A percentile compares a stretch with the other conserved stretches of the same genome.
These are phyloP conservation scores for Talaromyces sp. DNA, from an alignment of 2,329 filamentous ascomycete genomes.

Conservation along the genomic window DNA sequence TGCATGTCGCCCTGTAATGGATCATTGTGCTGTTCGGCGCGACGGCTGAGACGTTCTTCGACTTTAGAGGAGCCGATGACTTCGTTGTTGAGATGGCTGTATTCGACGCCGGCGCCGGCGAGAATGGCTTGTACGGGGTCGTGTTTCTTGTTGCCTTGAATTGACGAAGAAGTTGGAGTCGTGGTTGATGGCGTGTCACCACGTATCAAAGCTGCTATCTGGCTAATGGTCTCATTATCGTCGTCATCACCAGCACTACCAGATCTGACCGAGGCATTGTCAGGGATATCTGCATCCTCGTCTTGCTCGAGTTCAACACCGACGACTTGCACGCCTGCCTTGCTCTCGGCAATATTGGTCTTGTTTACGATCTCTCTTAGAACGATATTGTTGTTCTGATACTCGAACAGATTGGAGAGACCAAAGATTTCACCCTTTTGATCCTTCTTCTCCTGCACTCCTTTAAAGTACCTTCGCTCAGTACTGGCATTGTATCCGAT, in stretches of 20 bases:
- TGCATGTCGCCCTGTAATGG: constrained; percentile 31
- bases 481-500: constrained; percentile 92
- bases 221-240: constrained; percentile 66
- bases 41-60: constrained; percentile 77
- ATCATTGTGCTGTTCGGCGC: constrained; percentile 56
- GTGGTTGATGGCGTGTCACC: constrained; percentile 29
- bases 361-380: constrained; percentile 97
- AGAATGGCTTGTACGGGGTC: constrained; percentile 89
- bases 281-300: constrained; percentile 44
- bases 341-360: constrained; percentile 92
- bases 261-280: constrained; percentile 20
- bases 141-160: constrained; percentile 45
- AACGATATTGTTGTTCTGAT: constrained; percentile 72
- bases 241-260: constrained; percentile 42
- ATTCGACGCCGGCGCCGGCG: constrained; percentile 81
- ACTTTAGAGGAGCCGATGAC: constrained; percentile 89
- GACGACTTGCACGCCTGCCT: constrained; percentile 75
- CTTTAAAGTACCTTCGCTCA: constrained; percentile 91
- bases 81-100: constrained; percentile 94
- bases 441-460: constrained; percentile 77
- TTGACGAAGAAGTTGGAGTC: constrained; percentile 17
- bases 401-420: constrained; percentile 79
- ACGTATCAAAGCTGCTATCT: constrained; percentile 64
- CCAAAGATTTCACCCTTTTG: constrained; percentile 95
- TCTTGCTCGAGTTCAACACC: constrained; percentile 68